phyloP scores from a whole-genome alignment of 208 protist genomes.

The Trypanosoma avium region DNA sequence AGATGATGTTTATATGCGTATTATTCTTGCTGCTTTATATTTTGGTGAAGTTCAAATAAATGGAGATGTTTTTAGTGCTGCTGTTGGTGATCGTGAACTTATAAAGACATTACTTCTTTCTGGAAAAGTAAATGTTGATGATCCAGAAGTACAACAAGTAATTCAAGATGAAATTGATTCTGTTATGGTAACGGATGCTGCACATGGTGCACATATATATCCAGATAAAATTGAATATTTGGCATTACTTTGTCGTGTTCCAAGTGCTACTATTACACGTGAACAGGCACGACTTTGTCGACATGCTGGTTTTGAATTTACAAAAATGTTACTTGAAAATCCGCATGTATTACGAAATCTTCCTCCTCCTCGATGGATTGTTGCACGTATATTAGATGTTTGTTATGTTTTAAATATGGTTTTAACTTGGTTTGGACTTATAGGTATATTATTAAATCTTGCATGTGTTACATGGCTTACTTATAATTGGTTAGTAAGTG shows the following conservation, averaged over 20 bases:
- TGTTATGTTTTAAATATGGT: constrained; percentile 42
- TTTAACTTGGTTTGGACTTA: constrained; percentile 54
- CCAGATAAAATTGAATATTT: constrained; percentile 68
- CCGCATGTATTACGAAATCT: constrained; percentile 61
- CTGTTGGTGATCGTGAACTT: constrained; percentile 49
- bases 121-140: constrained; percentile 52
- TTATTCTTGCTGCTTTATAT: constrained; percentile 82
- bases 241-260: constrained; percentile 54
- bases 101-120: constrained; percentile 67
- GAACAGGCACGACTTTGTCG: constrained; percentile 68
- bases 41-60: constrained; percentile 49
- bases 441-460: constrained; percentile 46
- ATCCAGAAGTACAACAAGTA: constrained; percentile 50
- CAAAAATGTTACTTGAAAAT: constrained; percentile 70
- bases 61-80: constrained; percentile 57
- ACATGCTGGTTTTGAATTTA: constrained; percentile 83
- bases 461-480: constrained; percentile 51
- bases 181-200: constrained; percentile 47
- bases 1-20: constrained; percentile 73
- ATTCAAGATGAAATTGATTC: constrained; percentile 77
- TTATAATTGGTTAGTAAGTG: constrained; percentile 51
- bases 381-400: constrained; percentile 24
- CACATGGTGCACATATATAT: constrained; percentile 37
- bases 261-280: constrained; percentile 50
- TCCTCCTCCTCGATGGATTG: constrained; percentile 24